Percentiles rank a stretch among this genome's conserved stretches.
These are phyloP conservation scores for Neoboletus magnificus DNA, from an alignment of 768 basidiomycete genomes.

Conservation along the genomic window DNA sequence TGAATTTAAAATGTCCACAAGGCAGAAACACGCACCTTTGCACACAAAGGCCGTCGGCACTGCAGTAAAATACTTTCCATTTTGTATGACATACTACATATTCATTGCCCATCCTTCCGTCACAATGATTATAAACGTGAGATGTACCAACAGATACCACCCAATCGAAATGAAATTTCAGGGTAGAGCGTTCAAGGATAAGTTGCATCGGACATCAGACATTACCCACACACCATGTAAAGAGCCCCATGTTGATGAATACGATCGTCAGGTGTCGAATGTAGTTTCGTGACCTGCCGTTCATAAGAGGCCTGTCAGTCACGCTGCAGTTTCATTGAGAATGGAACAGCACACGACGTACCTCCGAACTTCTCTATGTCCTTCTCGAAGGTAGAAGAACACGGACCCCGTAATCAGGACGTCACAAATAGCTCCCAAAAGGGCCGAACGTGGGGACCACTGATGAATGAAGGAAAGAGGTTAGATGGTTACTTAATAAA, in stretches of 20 bases:
- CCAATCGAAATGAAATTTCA: constrained; percentile 3
- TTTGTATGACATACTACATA: background rate
- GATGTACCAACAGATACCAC: constrained; percentile 13
- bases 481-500: background rate
- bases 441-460: constrained; percentile 29
- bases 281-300: constrained; percentile 3
- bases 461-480: background rate
- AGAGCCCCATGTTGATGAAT: constrained; percentile 12
- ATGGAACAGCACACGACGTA: background rate
- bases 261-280: constrained; percentile 9
- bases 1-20: background rate
- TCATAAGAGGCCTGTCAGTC: background rate
- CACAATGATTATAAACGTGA: background rate
- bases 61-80: background rate
- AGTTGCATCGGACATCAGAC: background rate
- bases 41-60: background rate
- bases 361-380: constrained; percentile 6
- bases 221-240: constrained; percentile 2
- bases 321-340: background rate
- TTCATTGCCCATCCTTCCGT: background rate
- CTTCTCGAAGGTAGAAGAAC: constrained; percentile 20
- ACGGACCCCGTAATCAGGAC: constrained; percentile 16
- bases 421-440: constrained; percentile 7
- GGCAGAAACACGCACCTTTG: background rate
- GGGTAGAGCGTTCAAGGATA: background rate